phyloP scores from a whole-genome alignment of 2,329 filamentous ascomycete species.

The Mycogone perniciosa region DNA sequence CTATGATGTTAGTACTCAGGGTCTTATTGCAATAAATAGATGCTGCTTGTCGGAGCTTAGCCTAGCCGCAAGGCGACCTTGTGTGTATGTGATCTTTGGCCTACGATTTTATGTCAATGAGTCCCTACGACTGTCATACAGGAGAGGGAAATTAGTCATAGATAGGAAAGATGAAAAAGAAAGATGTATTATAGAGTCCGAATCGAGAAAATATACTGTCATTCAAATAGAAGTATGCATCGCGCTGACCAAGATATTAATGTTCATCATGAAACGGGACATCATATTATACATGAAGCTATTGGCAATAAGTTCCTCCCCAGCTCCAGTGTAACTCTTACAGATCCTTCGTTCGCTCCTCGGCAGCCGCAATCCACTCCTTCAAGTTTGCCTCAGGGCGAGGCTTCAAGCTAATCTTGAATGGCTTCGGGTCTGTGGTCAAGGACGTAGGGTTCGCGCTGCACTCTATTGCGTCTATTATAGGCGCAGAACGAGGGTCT shows the following conservation, averaged over 20 bases:
- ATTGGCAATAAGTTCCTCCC: neutral
- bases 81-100: too few species aligned
- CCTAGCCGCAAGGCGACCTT: too few species aligned
- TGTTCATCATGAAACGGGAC: too few species aligned
- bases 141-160: too few species aligned
- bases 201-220: neutral
- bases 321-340: neutral
- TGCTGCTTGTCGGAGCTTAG: too few species aligned
- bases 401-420: slow-evolving; percentile 50
- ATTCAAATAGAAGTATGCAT: too few species aligned
- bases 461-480: slow-evolving; percentile 52
- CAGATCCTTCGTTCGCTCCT: slow-evolving; percentile 42
- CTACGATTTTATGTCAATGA: too few species aligned
- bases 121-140: too few species aligned
- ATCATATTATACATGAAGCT: neutral
- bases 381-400: slow-evolving; percentile 40
- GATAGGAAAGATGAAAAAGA: neutral
- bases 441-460: slow-evolving; percentile 51
- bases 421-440: slow-evolving; percentile 56
- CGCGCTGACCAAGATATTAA: too few species aligned
- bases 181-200: neutral
- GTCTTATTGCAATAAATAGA: too few species aligned
- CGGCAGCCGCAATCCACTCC: slow-evolving; percentile 47
- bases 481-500: slow-evolving; percentile 37
- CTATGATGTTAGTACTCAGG: too few species aligned